These are phyloP conservation scores for Meripilus lineatus DNA, from an alignment of 1,284 basidiomycete species.

Conservation along the genomic window DNA sequence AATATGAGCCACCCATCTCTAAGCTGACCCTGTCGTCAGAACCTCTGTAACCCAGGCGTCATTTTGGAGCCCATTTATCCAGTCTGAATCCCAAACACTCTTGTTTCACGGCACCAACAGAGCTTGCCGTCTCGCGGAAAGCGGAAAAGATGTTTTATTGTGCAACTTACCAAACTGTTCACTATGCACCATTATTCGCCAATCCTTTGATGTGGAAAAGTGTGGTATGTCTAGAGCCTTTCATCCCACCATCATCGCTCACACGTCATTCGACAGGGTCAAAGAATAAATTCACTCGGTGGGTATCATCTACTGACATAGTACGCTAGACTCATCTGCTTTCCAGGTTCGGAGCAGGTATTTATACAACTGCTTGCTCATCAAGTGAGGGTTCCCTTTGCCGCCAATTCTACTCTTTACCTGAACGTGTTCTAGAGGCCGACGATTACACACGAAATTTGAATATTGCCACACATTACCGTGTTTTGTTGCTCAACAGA, in stretches of 20 bases:
- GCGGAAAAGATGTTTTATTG: slow-evolving; percentile 34
- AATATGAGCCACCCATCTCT: too few species aligned
- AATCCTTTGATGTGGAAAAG: slow-evolving; percentile 48
- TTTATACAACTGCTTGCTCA: slow-evolving; percentile 56
- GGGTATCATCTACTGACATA: slow-evolving; percentile 6
- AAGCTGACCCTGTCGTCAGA: too few species aligned
- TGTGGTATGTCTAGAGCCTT: slow-evolving; percentile 41
- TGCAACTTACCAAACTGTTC: slow-evolving; percentile 44
- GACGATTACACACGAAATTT: slow-evolving; percentile 49
- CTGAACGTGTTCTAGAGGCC: slow-evolving; percentile 47
- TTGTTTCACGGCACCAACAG: slow-evolving; percentile 61
- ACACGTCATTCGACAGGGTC: slow-evolving; percentile 34
- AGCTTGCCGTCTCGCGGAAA: slow-evolving; percentile 48
- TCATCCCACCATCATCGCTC: not conserved
- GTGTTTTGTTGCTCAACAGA: slow-evolving; percentile 48
- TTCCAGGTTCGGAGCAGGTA: slow-evolving; percentile 53
- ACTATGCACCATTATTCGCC: slow-evolving; percentile 47
- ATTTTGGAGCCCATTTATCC: slow-evolving; percentile 18
- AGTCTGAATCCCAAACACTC: slow-evolving; percentile 41
- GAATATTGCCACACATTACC: slow-evolving; percentile 33
- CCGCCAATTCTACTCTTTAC: not conserved
- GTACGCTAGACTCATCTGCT: slow-evolving; percentile 3
- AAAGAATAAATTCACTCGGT: slow-evolving; percentile 51
- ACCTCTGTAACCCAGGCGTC: too few species aligned
- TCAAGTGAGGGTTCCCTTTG: slow-evolving; percentile 40